These are phyloP conservation scores for Aurifilum marmelostoma DNA, from an alignment of 2,329 filamentous ascomycete species.

Conservation along the genomic window DNA sequence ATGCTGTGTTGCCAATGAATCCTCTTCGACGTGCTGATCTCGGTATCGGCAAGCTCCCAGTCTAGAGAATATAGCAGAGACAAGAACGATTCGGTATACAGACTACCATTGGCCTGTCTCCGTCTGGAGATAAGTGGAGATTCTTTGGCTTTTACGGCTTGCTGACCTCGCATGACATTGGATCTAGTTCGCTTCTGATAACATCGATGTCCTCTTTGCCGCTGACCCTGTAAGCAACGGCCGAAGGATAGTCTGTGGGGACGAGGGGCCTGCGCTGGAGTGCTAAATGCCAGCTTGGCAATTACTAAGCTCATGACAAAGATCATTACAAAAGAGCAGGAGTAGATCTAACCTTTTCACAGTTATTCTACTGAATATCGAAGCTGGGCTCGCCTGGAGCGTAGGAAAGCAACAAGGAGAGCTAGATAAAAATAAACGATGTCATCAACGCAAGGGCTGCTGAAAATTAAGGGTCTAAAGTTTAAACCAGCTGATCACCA, in stretches of 20 bases:
- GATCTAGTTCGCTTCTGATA: not conserved
- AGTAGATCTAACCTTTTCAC: not conserved
- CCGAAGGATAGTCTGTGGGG: no score
- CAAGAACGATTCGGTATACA: not conserved
- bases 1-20: not conserved
- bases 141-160: not conserved
- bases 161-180: not conserved
- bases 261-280: not conserved
- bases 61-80: not conserved
- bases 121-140: not conserved
- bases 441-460: not conserved
- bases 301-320: not conserved
- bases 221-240: not conserved
- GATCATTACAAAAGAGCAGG: not conserved
- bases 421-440: not conserved
- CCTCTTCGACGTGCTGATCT: not conserved
- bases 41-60: not conserved
- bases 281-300: no score
- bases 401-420: not conserved
- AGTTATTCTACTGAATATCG: not conserved
- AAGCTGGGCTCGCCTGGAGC: not conserved
- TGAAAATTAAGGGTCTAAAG: not conserved
- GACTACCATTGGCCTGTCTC: not conserved
- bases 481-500: not conserved
- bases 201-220: not conserved